Evolutionary conservation across 768 basidiomycete species (phyloP), one percentile per base, ranked within the genome.

Genomic region (Mycena venus): DNA sequence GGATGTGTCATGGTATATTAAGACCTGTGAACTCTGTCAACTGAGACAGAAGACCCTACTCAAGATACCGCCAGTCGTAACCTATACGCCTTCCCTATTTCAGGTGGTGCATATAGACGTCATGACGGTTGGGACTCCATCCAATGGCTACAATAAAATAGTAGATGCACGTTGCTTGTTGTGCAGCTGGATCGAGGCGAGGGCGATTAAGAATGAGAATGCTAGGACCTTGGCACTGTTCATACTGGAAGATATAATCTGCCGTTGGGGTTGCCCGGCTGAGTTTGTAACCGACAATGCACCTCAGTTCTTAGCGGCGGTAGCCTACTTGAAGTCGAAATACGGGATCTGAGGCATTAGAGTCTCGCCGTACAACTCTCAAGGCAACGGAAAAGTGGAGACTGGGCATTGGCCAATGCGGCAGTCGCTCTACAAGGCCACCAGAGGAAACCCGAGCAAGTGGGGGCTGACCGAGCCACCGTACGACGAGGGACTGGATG

Each of bases 321-420:
- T n/a, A n/a, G n/a, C n/a, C n/a, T n/a, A n/a, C n/a, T n/a, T n/a
- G n/a, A n/a, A n/a, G n/a, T n/a, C n/a, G n/a, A n/a, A n/a, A n/a
- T n/a, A n/a, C n/a, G n/a, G n/a, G n/a, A n/a, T n/a, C n/a, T n/a
- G n/a, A n/a, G n/a, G n/a, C n/a, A n/a, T n/a, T n/a, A n/a, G n/a
- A n/a, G n/a, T n/a, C n/a, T n/a, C n/a, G n/a, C n/a, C 82, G 0
- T 89, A 88, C 77, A 89, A 89, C 67, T 87, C 84, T 0, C 80
- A 77, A 2, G 84, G 85, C 0, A 88, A 89, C 21, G 82, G 88
- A 70, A 83, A 1, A 78, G 87, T 0, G 83, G 88, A 63, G n/a
- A 56, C 69, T 17, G 56, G 76, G n/a, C 85, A 85, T 73, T 80
- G 75, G 47, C 75, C 78, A 53, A 72, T 85, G 2, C 60, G 81